Conservation (phyloP, 768 basidiomycete species). For the Tricholoma sp. region DNA sequence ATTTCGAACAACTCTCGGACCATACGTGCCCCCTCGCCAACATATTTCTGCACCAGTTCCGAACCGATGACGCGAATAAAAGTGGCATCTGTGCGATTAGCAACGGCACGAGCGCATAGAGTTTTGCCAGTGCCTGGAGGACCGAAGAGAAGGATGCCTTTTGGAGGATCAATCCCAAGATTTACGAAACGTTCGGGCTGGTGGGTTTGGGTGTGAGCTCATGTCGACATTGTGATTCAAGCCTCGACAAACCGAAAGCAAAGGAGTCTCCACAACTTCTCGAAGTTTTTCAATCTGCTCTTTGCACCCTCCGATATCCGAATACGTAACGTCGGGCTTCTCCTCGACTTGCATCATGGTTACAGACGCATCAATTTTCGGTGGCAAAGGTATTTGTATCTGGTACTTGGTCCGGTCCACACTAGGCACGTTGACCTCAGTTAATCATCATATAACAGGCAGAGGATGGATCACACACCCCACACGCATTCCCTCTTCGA, state of each 20-base stretch:
- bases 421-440: slow-evolving; percentile 32
- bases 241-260: slow-evolving; percentile 69
- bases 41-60: slow-evolving; percentile 99
- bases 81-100: slow-evolving; percentile 97
- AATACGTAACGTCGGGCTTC: slow-evolving; percentile 97
- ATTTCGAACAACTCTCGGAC: slow-evolving; percentile 98
- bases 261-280: slow-evolving; percentile 95
- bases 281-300: slow-evolving; percentile 99
- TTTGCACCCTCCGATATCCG: slow-evolving; percentile 97
- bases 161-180: slow-evolving; percentile 98
- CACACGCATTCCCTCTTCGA: slow-evolving; percentile 99
- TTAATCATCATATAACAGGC: not conserved
- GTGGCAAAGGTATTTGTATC: slow-evolving; percentile 96
- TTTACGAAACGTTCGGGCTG: slow-evolving; percentile 99
- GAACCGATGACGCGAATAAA: slow-evolving; percentile 99
- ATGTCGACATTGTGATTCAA: not conserved
- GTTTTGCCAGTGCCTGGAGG: slow-evolving; percentile 99
- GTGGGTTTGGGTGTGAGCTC: slow-evolving; percentile 14
- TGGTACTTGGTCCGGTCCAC: slow-evolving; percentile 97
- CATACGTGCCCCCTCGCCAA: slow-evolving; percentile 98
- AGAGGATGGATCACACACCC: slow-evolving; percentile 57
- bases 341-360: slow-evolving; percentile 99
- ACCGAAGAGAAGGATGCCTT: slow-evolving; percentile 93
- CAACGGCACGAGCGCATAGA: slow-evolving; percentile 95
- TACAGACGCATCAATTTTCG: slow-evolving; percentile 98